Base-by-base conservation (phyloP, 371 early-diverging fungal genomes). In the Smittium mucronatum region DNA sequence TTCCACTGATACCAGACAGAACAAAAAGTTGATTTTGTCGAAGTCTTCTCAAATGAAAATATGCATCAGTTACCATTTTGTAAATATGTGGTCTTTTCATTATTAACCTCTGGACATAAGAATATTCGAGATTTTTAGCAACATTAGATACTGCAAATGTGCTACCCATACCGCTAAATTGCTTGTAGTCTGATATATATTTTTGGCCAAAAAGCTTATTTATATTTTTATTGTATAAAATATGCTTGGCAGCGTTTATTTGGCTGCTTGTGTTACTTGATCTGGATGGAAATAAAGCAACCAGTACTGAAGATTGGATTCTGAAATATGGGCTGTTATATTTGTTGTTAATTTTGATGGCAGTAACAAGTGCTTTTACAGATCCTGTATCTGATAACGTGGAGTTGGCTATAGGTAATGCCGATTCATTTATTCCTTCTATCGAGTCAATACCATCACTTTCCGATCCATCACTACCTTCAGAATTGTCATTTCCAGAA, bases 1-100 rank as follows among this genome's bases (percentile, higher is more conserved):
- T 86, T 11, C 93, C 94, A 30, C 87, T 83, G 59, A 89, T 85
- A 34, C 95, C 95, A 72, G 86, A 91, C 76, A 84, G 77, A 35
- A 89, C 85, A 78, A 84, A 91, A 80, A 81, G 86, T 75, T 83
- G 93, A 83, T 83, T 94, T 84, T 84, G 90, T 69, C 84, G 92
- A 71, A 89, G 87, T 81, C 84, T 86, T 78, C 87, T 88, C 90
- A 82, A 89, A 83, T 82, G 91, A 72, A 84, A 85, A 73, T 89
- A 89, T 2, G 85, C 84, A 29, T 78, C 79, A 5, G 79, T 74
- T 1, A 71, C 77, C 2, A 78, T 65, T 71, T 79, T 79, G 47
- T 64, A 78, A 36, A 79, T 69, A 29, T 78, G 78, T 1, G 78
- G 78, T 21, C 16, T 47, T 47, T 47, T 47, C 47, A 47, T 5